Evolutionary conservation across 2,329 filamentous ascomycete genomes (phyloP).

Genomic region (Penicillium palitans): DNA sequence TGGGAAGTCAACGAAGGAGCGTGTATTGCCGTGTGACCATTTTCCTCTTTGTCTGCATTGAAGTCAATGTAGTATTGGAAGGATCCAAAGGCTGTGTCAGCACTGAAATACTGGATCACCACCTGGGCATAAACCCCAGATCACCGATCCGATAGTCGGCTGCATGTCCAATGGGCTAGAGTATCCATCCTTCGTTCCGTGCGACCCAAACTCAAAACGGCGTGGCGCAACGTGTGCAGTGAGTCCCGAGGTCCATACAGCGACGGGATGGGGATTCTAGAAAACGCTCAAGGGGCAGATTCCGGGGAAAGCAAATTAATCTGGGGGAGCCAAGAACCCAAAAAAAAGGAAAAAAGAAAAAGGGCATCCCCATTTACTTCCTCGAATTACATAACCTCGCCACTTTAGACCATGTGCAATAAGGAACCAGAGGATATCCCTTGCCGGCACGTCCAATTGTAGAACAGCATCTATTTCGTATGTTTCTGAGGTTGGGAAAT

Average conservation of each 20-base stretch:
- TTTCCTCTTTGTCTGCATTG: not conserved
- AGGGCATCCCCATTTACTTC: not conserved
- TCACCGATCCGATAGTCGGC: slow-evolving; percentile 9
- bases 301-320: slow-evolving; percentile 9
- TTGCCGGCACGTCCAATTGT: slow-evolving; percentile 2
- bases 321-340: slow-evolving; percentile 5
- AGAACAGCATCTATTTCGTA: not conserved
- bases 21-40: not conserved
- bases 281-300: slow-evolving; percentile 13
- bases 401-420: slow-evolving; percentile 9
- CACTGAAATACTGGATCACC: slow-evolving; percentile 9
- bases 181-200: slow-evolving; percentile 12
- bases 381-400: not conserved
- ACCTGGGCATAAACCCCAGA: slow-evolving; percentile 2
- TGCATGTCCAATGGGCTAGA: slow-evolving; percentile 10
- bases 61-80: not conserved
- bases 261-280: slow-evolving; percentile 17
- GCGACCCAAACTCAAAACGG: slow-evolving; percentile 24
- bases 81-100: not conserved
- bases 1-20: not conserved
- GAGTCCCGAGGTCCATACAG: slow-evolving; percentile 1
- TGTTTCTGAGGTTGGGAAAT: slow-evolving; percentile 12
- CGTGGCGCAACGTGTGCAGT: slow-evolving; percentile 24
- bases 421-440: slow-evolving; percentile 10
- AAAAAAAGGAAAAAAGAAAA: not conserved